Percentiles rank a stretch among this genome's conserved stretches.
Evolutionary conservation across 1,284 basidiomycete genomes (phyloP).

Genomic region (Cystobasidiaceae sp.): DNA sequence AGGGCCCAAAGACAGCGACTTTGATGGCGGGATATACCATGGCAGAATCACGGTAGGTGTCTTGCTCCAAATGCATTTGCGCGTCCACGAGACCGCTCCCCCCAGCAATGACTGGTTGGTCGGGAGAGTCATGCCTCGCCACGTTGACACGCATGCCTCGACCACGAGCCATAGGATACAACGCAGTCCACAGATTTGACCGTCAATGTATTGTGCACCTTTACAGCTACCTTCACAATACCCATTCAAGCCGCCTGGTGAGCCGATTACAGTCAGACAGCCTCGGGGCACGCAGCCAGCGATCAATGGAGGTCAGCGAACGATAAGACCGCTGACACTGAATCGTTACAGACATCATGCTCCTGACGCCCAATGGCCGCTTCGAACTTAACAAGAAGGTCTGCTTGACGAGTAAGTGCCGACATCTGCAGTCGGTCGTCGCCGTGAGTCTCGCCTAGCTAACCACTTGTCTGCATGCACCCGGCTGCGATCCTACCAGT

Average conservation of each 20-base stretch:
- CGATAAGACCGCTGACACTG: not conserved
- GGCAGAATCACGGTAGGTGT: conserved; percentile 25
- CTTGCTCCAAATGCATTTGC: no score
- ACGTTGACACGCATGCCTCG: no score
- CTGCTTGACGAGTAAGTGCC: conserved; percentile 42
- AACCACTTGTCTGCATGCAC: conserved; percentile 59
- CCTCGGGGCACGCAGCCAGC: no score
- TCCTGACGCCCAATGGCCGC: conserved; percentile 89
- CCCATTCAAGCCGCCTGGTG: conserved; percentile 19
- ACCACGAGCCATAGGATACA: no score
- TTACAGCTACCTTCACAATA: conserved; percentile 24
- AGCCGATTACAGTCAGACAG: no score
- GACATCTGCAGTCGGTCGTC: conserved; percentile 29
- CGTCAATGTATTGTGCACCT: no score
- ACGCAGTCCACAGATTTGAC: no score
- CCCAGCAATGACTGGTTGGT: no score
- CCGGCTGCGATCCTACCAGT: not conserved
- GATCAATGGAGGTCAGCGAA: not conserved
- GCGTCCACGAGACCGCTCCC: no score
- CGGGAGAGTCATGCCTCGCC: no score
- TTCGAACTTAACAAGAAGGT: conserved; percentile 96
- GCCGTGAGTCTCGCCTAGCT: conserved; percentile 62
- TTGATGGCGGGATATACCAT: conserved; percentile 59
- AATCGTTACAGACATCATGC: conserved; percentile 84
- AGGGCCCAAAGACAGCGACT: conserved; percentile 79